Conservation (phyloP, 106 monocot genomes). For the Dendrobium chrysotoxum region DNA sequence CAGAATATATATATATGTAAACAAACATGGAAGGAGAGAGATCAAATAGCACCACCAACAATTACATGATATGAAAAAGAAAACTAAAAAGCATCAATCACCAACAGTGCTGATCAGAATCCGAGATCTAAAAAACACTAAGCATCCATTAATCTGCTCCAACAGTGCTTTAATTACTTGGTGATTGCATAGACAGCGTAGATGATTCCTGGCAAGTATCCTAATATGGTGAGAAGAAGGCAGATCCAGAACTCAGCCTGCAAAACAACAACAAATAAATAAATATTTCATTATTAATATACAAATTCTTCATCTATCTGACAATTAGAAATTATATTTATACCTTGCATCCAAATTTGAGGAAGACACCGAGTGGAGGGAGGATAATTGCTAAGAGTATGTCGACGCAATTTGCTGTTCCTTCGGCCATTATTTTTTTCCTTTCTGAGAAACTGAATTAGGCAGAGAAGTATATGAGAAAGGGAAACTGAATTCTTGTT, state of each 20-base stretch:
- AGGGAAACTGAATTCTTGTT: not conserved
- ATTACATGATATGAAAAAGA: too few species aligned
- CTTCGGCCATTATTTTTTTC: not conserved
- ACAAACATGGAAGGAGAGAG: too few species aligned
- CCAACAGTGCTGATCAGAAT: too few species aligned
- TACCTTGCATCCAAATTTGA: constrained; percentile 23
- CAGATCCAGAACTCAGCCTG: constrained; percentile 15
- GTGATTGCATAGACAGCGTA: constrained; percentile 10
- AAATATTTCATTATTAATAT: too few species aligned
- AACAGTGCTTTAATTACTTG: not conserved
- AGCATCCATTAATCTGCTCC: not conserved
- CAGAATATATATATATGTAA: too few species aligned
- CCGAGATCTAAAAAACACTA: too few species aligned
- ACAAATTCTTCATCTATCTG: not conserved
- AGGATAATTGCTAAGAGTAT: constrained; percentile 16
- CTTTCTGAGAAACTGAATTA: not conserved
- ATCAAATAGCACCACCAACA: too few species aligned
- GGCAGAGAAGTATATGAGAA: not conserved
- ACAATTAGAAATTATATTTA: not conserved
- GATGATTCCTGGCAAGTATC: constrained; percentile 12
- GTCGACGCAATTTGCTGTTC: constrained; percentile 16
- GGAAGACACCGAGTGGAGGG: constrained; percentile 19
- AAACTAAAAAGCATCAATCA: too few species aligned
- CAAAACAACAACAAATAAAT: not conserved
- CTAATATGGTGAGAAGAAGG: constrained; percentile 6